Base-by-base conservation (phyloP, 1,284 basidiomycete genomes). In the Melanopsichium pennsylvanicum region DNA sequence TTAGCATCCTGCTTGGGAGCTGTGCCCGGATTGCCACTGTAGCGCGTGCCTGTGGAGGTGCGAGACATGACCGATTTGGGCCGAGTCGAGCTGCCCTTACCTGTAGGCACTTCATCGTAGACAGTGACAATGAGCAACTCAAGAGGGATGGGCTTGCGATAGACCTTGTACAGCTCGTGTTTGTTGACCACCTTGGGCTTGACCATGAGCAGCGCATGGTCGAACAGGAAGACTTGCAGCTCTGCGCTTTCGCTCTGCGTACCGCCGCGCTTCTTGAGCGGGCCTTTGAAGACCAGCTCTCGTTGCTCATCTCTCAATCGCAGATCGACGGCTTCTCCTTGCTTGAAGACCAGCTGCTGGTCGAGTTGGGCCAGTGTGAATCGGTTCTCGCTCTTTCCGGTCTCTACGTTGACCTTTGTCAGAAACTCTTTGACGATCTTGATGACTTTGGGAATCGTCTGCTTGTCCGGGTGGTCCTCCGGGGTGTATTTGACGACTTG, bases 61-160 rank as follows among this genome's bases (percentile, higher is more conserved):
- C 84, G 82, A 16, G 83, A 78, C 72, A 84, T 84, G 57, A 86
- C 81, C 40, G 83, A 82, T 43, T 84, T 84, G 23, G 81, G 81
- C 19, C 84, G 80, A 16, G 83, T 74, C 6, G 60, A 58, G 40
- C 29, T 62, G 32, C 75, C 75, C 38, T 79, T 79, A 32, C 71
- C 70, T 8, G 71, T 73, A 15, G 70, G 74, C 39, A 82, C 73
- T 39, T 93, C 92, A 64, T 93, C 92, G 2, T 90, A 88, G 1
- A 90, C 88, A 2, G 90, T 88, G 51, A 97, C 87, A 43, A 91
- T 86, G 15, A 99, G 87, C 1, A 99, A 86, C 79, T 98, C 96
- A 35, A 98, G 86, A 0, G 96, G 96, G 71, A 98, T 97, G 1
- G 96, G 96, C 91, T 90, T 87, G 70, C 93, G 89, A 80, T 96